phyloP scores from a whole-genome alignment of 179 eudicot species.

The Gypsophila paniculata region DNA sequence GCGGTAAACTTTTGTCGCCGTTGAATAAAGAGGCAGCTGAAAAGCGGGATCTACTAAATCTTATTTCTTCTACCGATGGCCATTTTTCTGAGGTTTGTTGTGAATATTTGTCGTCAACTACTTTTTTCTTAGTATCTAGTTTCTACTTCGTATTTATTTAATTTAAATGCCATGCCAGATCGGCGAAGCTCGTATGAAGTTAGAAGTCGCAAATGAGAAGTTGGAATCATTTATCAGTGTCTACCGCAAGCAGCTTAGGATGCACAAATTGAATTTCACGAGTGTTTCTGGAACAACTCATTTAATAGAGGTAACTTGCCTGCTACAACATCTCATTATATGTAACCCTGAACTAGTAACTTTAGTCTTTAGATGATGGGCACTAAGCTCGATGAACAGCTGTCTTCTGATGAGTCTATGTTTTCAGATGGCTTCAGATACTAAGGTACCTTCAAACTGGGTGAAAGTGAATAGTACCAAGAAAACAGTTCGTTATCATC shows the following conservation, averaged over 20 bases:
- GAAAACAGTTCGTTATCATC: constrained; percentile 85
- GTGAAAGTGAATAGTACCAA: constrained; percentile 89
- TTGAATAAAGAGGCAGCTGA: constrained; percentile 86
- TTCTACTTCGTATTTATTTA: background rate
- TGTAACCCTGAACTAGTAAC: background rate
- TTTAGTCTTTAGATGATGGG: background rate
- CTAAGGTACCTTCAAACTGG: constrained; percentile 76
- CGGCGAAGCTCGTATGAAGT: constrained; percentile 45
- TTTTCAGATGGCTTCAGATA: constrained; percentile 65
- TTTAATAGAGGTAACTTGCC: constrained; percentile 72
- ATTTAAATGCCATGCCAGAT: constrained; percentile 37
- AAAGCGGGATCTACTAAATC: constrained; percentile 56
- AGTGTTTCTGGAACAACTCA: constrained; percentile 73
- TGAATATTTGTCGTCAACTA: constrained; percentile 9
- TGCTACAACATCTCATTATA: background rate
- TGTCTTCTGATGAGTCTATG: constrained; percentile 2
- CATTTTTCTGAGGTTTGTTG: constrained; percentile 60
- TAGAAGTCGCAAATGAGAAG: constrained; percentile 52
- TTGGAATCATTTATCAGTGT: constrained; percentile 53
- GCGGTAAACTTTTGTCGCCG: constrained; percentile 59
- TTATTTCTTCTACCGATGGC: constrained; percentile 52
- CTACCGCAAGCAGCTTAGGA: constrained; percentile 68
- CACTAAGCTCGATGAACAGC: background rate
- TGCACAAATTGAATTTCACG: constrained; percentile 52
- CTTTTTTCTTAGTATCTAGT: background rate